phyloP scores from a whole-genome alignment of 2,329 filamentous ascomycete genomes.

The Pseudopithomyces maydicus region DNA sequence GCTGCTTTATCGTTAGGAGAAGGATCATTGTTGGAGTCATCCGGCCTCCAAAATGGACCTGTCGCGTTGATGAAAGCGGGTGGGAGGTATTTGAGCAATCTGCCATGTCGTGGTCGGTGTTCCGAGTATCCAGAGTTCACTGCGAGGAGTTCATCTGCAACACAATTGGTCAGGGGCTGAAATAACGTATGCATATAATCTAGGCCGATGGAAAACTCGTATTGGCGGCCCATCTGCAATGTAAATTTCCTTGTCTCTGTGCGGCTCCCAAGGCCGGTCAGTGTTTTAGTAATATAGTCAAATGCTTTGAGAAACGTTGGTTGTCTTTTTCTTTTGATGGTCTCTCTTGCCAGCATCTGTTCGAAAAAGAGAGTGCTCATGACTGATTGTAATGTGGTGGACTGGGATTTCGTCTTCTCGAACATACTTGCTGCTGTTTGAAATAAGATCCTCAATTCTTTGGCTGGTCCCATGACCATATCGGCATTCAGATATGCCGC shows the following conservation, averaged over 20 bases:
- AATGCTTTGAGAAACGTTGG: conserved; percentile 29
- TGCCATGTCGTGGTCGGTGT: conserved; percentile 19
- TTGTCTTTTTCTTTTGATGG: conserved; percentile 34
- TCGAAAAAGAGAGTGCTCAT: conserved; percentile 59
- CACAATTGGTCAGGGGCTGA: conserved; percentile 34
- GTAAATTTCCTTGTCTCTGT: conserved; percentile 24
- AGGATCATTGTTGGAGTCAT: conserved; percentile 29
- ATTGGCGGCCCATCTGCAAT: conserved; percentile 42
- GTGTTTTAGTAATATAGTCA: conserved; percentile 44
- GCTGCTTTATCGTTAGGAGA: conserved; percentile 34
- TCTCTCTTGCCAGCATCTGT: conserved; percentile 58
- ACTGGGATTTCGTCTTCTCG: conserved; percentile 35
- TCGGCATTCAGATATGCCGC: conserved; percentile 55
- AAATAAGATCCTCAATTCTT: conserved; percentile 55
- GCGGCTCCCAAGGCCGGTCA: conserved; percentile 31
- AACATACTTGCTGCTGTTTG: conserved; percentile 48
- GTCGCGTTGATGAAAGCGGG: conserved; percentile 33
- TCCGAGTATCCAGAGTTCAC: conserved; percentile 18
- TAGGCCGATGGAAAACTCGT: conserved; percentile 58
- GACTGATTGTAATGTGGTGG: conserved; percentile 48
- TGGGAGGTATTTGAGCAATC: conserved; percentile 37
- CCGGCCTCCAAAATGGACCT: conserved; percentile 38
- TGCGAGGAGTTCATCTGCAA: conserved; percentile 32
- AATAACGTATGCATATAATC: conserved; percentile 59
- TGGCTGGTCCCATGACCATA: conserved; percentile 57